Evolutionary conservation across 2,329 filamentous ascomycete species (phyloP), one percentile per base, ranked within the genome.

Genomic region (Aureobasidium vineae): DNA sequence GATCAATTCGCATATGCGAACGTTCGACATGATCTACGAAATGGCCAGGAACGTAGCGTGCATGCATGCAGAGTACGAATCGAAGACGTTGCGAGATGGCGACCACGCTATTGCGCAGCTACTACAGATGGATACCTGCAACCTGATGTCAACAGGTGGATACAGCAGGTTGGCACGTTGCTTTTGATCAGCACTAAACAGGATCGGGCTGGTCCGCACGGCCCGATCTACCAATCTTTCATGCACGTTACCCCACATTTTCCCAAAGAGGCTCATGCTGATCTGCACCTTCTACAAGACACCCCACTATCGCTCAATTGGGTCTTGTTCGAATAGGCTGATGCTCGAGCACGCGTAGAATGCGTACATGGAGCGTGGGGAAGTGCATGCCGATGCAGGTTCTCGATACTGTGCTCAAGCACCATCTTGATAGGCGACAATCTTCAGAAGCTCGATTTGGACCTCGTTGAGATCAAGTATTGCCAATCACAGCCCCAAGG

Each of bases 71-170:
- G 40, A 8, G 40, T 33, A 59, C 53, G 2, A 15, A 7, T 10
- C 19, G 19, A 19, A 45, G 23, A 59, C 54, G 54, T 59, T 59
- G 28, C 23, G 11, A 45, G 40, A 19, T 59, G 40, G 38, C 23
- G 40, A 59, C 16, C 40, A 59, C 54, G 54, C 54, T 59, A 59
- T 59, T 59, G 54, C 40, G 54, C 54, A 59, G 40, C 38, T 59
- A 28, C 16, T 45, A 28, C 50, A 38, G 4, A 23, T 41, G 38
- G 23, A 6, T 31, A 31, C 38, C 36, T 59, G 54, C 54, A 45
- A 45, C 38, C 33, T 59, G 54, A 59, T 59, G 54, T 59, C 54
- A 59, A 45, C 26, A 28, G 26, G 54, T 59, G 54, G 54, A 59
- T 43, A 41, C 40, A 26, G 21, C 43, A 21, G 43, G 21, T 47